Base-by-base conservation (phyloP, 2,329 filamentous ascomycete species). In the Trichoderma sp. region DNA sequence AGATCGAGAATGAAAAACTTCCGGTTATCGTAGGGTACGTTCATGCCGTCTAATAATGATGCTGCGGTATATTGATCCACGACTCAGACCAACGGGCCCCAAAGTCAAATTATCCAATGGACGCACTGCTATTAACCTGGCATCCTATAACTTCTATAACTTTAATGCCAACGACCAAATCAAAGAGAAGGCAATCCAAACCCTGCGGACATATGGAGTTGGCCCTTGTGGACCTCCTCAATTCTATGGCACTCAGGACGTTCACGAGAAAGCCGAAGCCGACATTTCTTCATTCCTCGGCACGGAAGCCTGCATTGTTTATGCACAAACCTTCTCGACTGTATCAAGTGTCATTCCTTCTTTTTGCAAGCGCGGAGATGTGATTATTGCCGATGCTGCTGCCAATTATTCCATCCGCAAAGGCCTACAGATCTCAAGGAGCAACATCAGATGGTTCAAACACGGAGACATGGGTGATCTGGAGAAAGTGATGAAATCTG, bases 241-340 rank as follows among this genome's bases (percentile, higher is more conserved):
- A 74, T 99, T 99, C 84, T 99, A 99, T 84, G 96, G 95, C 75
- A 99, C 94, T 36, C 95, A 98, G 81, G 96, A 99, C 82, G 95
- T 98, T 58, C 96, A 98, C 82, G 95, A 98, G 90, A 95, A 97
- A 85, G 94, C 94, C 17, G 96, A 99, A 82, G 89, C 93, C 70
- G 95, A 98, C 80, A 94, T 99, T 78, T 94, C 96, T n/a, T 88
- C 93, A 8, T 97, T 95, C 79, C 83, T 99, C 30, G 96, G 96
- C 28, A 93, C 93, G 1, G 90, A 95, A 69, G 91, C 92, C 36
- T 97, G 94, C 79, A 98, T 99, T 76, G 91, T 99, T 72, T 99
- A 99, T 79, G 93, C 96, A 0, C 96, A 99, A 80, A 92, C 95
- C 4, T 98, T 99, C 80, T 97, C 93, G 30, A 98, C 96, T 53